Conservation (phyloP, 805 yeast genomes). For the Cyberlindnera mycetangii region DNA sequence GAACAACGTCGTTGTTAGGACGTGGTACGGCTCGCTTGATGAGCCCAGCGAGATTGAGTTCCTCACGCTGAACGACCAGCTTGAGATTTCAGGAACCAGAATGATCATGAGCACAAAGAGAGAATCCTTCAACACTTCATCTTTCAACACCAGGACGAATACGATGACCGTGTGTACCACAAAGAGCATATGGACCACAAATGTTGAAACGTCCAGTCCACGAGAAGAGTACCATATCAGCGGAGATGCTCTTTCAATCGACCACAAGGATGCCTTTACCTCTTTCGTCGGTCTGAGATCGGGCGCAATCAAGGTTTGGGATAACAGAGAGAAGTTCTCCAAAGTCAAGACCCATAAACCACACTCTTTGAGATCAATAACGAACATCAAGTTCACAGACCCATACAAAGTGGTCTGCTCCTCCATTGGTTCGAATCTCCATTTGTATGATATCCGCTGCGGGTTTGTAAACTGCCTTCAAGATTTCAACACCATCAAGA, state of each 20-base stretch:
- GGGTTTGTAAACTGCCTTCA: conserved; percentile 5
- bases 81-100: conserved; percentile 3
- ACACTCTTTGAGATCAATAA: conserved; percentile 12
- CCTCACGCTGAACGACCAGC: conserved; percentile 2
- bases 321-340: conserved; percentile 11
- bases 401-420: conserved; percentile 8
- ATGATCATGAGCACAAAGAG: background rate
- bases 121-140: conserved; percentile 16
- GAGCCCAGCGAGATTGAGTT: conserved; percentile 21
- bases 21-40: conserved; percentile 25
- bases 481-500: conserved; percentile 10
- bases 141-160: background rate
- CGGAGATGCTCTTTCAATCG: conserved; percentile 23
- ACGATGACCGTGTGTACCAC: conserved; percentile 10
- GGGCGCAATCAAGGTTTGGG: conserved; percentile 19
- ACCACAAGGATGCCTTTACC: conserved; percentile 6
- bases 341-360: background rate
- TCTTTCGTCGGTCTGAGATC: conserved; percentile 21
- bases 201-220: background rate
- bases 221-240: background rate
- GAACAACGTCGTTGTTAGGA: conserved; percentile 6
- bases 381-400: conserved; percentile 8
- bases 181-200: background rate
- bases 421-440: conserved; percentile 12
- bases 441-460: conserved; percentile 11